Conservation (phyloP, 2,329 filamentous ascomycete species). For the Helotiales sp. region DNA sequence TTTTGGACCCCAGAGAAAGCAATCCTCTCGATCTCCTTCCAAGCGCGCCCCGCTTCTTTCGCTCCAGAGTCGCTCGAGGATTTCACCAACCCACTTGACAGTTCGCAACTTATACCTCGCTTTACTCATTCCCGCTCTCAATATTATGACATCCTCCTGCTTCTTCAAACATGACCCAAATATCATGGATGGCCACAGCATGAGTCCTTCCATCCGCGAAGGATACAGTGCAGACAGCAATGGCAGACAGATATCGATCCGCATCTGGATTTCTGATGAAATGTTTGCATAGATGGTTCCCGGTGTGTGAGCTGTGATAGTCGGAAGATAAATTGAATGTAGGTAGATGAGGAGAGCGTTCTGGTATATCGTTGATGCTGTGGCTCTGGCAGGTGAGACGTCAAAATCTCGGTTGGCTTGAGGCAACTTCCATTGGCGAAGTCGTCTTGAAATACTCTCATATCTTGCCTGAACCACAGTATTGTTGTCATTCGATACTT, state of each 20-base stretch:
- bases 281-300: background rate
- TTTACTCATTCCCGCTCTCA: background rate
- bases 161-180: slow-evolving; percentile 14
- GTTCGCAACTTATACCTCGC: slow-evolving; percentile 13
- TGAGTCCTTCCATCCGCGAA: slow-evolving; percentile 11
- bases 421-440: slow-evolving; percentile 2
- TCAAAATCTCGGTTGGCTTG: background rate
- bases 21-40: background rate
- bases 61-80: slow-evolving; percentile 8
- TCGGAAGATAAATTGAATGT: background rate
- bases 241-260: slow-evolving; percentile 2
- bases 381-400: background rate
- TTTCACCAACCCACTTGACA: slow-evolving; percentile 3
- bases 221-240: slow-evolving; percentile 7
- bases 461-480: background rate
- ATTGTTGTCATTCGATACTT: background rate
- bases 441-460: background rate
- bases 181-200: slow-evolving; percentile 14
- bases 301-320: background rate
- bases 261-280: slow-evolving; percentile 13
- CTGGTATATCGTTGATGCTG: slow-evolving; percentile 13
- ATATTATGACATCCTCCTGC: background rate
- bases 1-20: background rate
- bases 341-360: slow-evolving; percentile 20
- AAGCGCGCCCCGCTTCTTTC: background rate